phyloP scores from a whole-genome alignment of 2,329 filamentous ascomycete species.

The Cordyceps pruinosa region DNA sequence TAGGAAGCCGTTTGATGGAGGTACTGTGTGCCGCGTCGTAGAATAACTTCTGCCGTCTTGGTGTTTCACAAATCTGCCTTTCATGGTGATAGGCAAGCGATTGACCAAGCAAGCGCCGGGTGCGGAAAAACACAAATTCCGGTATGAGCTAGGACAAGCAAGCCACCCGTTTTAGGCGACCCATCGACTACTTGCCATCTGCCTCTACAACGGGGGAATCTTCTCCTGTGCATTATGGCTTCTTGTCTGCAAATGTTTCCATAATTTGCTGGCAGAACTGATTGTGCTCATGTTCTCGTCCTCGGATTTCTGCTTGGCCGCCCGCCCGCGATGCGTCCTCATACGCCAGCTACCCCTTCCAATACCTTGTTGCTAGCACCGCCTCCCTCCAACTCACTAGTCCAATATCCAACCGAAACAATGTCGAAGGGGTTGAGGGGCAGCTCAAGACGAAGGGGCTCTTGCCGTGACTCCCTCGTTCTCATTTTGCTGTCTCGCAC shows the following conservation, averaged over 20 bases:
- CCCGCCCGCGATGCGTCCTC: not conserved
- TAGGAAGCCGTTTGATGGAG: not conserved
- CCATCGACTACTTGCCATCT: not conserved
- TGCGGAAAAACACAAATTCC: not conserved
- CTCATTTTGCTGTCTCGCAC: not conserved
- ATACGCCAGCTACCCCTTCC: not conserved
- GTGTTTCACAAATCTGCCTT: slow-evolving; percentile 5
- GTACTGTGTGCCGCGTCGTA: not conserved
- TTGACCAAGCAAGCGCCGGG: not conserved
- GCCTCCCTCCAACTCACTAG: not conserved
- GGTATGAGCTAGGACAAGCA: not conserved
- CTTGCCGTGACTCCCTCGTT: not conserved
- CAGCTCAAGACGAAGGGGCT: too few relatives aligned
- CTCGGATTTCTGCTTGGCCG: not conserved
- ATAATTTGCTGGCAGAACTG: too few relatives aligned
- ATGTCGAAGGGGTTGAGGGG: not conserved
- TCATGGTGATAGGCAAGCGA: not conserved
- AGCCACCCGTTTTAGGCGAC: not conserved
- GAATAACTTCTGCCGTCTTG: not conserved
- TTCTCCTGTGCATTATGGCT: too few relatives aligned
- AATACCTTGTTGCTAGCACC: not conserved
- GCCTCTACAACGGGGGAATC: too few relatives aligned
- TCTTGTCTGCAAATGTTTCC: too few relatives aligned
- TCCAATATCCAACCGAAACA: not conserved
- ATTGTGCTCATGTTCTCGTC: not conserved